Evolutionary conservation across 495 filamentous ascomycete species (phyloP).

Genomic region (Geopyxis carbonaria): DNA sequence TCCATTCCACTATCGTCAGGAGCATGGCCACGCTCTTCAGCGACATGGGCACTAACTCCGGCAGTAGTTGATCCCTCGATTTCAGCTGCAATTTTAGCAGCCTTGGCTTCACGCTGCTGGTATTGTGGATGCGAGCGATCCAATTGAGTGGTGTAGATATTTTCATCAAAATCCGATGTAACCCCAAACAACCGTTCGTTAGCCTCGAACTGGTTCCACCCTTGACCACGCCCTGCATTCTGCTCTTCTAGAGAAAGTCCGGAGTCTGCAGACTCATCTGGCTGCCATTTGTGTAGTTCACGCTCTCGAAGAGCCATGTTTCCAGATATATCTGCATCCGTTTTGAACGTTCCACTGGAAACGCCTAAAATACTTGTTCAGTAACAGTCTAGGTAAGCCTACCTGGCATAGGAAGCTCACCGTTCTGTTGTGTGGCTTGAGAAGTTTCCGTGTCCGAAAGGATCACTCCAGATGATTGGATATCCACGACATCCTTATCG

Average conservation of each 20-base stretch:
- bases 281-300: conserved; percentile 68
- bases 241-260: conserved; percentile 34
- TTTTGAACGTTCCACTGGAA: conserved; percentile 41
- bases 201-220: conserved; percentile 87
- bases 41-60: conserved; percentile 57
- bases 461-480: conserved; percentile 36
- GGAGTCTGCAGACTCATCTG: conserved; percentile 39
- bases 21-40: conserved; percentile 68
- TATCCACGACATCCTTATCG: conserved; percentile 54
- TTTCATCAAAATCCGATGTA: conserved; percentile 78
- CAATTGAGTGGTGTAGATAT: conserved; percentile 81
- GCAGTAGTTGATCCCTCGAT: conserved; percentile 49
- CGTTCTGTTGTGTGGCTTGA: conserved; percentile 44
- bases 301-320: conserved; percentile 52
- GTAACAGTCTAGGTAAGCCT: too few species aligned
- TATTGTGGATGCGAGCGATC: conserved; percentile 68
- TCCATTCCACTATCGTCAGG: conserved; percentile 49
- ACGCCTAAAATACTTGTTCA: conserved; percentile 8
- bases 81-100: conserved; percentile 71
- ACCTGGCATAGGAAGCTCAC: conserved; percentile 39
- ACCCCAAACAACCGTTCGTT: conserved; percentile 79
- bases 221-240: conserved; percentile 28
- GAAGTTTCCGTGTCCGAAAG: conserved; percentile 18
- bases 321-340: conserved; percentile 76
- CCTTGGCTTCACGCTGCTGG: conserved; percentile 53